Base-by-base conservation (phyloP, 768 basidiomycete genomes). In the Phlebiopsis flavidoalba region DNA sequence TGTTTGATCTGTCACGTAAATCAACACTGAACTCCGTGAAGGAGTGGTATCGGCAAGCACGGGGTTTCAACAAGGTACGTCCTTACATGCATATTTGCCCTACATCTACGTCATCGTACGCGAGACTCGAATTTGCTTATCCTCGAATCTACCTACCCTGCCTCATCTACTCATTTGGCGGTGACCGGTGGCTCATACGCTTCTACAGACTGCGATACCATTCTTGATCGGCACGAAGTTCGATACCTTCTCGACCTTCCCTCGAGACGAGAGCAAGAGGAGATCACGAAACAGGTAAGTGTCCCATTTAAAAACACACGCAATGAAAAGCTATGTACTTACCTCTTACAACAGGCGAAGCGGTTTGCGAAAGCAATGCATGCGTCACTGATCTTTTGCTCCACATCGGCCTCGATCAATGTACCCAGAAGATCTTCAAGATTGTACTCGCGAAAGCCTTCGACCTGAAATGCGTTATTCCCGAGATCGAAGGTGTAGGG, bases 351-450 rank as follows among this genome's bases (percentile, higher is more conserved):
- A 2, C 70, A 95, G 92, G 96, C 97, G 48, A 97, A 97, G 74
- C 87, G 96, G 67, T 99, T 99, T 76, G 93, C 95, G 63, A 89
- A 92, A 73, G 97, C 97, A 54, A 99, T 99, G 97, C 95, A 98
- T 73, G 95, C 97, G 17, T 96, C 95, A n/a, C 77, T 99, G 62
- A 97, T 99, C 74, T 99, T 98, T 77, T 99, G 96, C 77, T 98
- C 96, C 54, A 99, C 97, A 52, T 93, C 93, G 52, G 95, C 96
- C 65, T 95, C 95, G 63, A 97, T 98, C 79, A 99, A 99, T 75
- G 96, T 99, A 58, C n/a, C n/a, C 97, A 99, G 80, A 99, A 99
- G 81, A 96, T 96, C 66, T 96, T 96, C 85, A 95, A 97, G 80
- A 97, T 97, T 74, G 93, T 96, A 49, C 83, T 96, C 53, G 91